A percentile compares a stretch with the other conserved stretches of the same genome.
Conservation (phyloP, 352 stramenopile genomes). For the Phytophthora pseudosyringae region DNA sequence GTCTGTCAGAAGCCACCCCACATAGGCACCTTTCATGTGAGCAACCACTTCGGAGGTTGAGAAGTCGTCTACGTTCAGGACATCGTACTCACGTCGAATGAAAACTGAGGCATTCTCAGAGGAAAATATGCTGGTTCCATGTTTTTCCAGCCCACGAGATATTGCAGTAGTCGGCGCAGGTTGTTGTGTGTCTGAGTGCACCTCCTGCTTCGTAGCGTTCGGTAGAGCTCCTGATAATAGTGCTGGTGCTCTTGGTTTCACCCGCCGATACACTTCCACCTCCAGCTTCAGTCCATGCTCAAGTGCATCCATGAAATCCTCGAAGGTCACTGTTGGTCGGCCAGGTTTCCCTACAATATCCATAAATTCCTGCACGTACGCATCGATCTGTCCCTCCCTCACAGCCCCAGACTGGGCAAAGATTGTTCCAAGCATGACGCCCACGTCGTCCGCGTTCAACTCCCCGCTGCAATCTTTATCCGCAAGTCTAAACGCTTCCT, state of each 20-base stretch:
- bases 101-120: conserved; percentile 26
- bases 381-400: conserved; percentile 64
- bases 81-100: conserved; percentile 39
- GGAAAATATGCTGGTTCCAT: conserved; percentile 14
- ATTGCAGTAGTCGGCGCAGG: background rate
- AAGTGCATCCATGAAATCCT: conserved; percentile 82
- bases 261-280: conserved; percentile 64
- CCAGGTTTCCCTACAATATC: conserved; percentile 67
- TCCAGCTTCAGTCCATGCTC: conserved; percentile 82
- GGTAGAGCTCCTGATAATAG: background rate
- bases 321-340: conserved; percentile 79
- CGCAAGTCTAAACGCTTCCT: background rate
- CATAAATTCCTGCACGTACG: conserved; percentile 83
- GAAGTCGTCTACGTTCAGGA: conserved; percentile 57
- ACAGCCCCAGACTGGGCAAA: conserved; percentile 1
- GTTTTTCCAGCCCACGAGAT: background rate
- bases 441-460: background rate
- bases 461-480: conserved; percentile 5
- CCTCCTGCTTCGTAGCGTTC: background rate
- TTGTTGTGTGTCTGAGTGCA: background rate
- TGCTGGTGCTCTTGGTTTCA: conserved; percentile 10
- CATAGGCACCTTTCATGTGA: conserved; percentile 40
- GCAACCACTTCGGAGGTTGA: conserved; percentile 37
- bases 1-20: conserved; percentile 39
- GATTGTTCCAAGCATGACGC: background rate